A percentile compares a stretch with the other conserved stretches of the same genome.
phyloP scores from a whole-genome alignment of 441 rosid genomes.

The Erysimum cheiri region DNA sequence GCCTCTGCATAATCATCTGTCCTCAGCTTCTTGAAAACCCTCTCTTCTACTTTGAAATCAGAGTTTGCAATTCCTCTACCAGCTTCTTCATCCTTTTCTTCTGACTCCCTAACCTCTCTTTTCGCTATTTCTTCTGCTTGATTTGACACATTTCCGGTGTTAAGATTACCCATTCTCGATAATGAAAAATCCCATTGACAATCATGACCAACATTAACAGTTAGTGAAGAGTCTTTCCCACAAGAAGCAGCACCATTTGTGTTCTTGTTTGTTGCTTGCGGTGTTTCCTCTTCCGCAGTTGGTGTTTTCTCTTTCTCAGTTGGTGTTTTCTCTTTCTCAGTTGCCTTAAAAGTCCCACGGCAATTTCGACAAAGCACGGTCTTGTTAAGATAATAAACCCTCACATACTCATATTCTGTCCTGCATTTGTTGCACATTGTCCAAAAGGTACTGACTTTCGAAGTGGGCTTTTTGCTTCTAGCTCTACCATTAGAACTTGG shows the following conservation, averaged over 20 bases:
- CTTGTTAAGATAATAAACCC: conserved; percentile 65
- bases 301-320: conserved; percentile 36
- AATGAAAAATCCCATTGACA: conserved; percentile 44
- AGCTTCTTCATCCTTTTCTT: conserved; percentile 40
- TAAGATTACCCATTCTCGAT: conserved; percentile 43
- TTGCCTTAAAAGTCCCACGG: conserved; percentile 67
- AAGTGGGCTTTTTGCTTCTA: conserved; percentile 40
- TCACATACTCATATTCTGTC: conserved; percentile 72
- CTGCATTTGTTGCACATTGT: conserved; percentile 78
- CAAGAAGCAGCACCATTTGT: conserved; percentile 28
- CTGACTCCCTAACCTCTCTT: conserved; percentile 53
- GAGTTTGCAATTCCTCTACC: conserved; percentile 41
- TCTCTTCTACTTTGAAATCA: conserved; percentile 42
- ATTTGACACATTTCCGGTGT: conserved; percentile 45
- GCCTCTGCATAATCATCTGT: conserved; percentile 41
- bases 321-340: conserved; percentile 56
- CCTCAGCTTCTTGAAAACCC: conserved; percentile 52
- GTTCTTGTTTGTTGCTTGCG: conserved; percentile 44
- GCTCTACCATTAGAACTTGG: conserved; percentile 35
- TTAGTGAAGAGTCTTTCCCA: conserved; percentile 41
- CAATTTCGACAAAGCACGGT: conserved; percentile 78
- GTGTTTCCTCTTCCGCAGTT: conserved; percentile 37
- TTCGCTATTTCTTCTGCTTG: conserved; percentile 54
- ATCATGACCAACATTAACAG: conserved; percentile 31
- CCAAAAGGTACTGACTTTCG: conserved; percentile 69